Conservation (phyloP, 1,139 yeast species). For the Diutina mesorugosa region DNA sequence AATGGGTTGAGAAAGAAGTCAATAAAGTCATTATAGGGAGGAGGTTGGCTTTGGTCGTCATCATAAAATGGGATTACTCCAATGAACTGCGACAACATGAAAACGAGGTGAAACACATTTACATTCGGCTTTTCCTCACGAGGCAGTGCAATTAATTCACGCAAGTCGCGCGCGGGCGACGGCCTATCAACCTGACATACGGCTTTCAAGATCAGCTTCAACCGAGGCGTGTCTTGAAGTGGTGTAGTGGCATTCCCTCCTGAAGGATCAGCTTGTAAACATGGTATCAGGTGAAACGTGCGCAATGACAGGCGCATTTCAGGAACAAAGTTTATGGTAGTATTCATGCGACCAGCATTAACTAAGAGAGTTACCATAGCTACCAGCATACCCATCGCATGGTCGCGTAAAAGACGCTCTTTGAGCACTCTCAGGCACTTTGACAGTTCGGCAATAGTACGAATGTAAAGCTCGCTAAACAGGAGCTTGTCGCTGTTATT, state of each 20-base stretch:
- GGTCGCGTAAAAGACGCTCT: conserved; percentile 58
- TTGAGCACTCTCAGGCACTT: conserved; percentile 76
- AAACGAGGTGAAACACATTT: conserved; percentile 58
- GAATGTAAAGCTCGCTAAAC: conserved; percentile 75
- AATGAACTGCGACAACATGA: conserved; percentile 57
- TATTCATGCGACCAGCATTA: conserved; percentile 87
- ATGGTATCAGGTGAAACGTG: conserved; percentile 88
- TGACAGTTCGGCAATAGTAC: conserved; percentile 71
- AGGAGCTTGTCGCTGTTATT: conserved; percentile 41
- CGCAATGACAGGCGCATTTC: conserved; percentile 91
- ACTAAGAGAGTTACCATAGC: conserved; percentile 79
- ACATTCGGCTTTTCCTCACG: conserved; percentile 31
- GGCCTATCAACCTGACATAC: conserved; percentile 39
- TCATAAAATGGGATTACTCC: conserved; percentile 26
- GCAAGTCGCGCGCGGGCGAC: conserved; percentile 32
- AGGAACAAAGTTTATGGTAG: conserved; percentile 91
- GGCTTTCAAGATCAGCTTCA: conserved; percentile 81
- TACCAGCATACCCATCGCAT: conserved; percentile 54
- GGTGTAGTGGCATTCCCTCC: conserved; percentile 41
- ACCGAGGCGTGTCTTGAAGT: conserved; percentile 87
- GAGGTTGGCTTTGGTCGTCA: conserved; percentile 1
- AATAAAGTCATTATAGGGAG: conserved; percentile 27
- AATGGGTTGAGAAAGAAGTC: conserved; percentile 49
- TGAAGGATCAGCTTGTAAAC: conserved; percentile 58
- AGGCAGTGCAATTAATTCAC: conserved; percentile 28